phyloP scores from a whole-genome alignment of 2,329 filamentous ascomycete genomes.

The Botryotinia narcissicola region DNA sequence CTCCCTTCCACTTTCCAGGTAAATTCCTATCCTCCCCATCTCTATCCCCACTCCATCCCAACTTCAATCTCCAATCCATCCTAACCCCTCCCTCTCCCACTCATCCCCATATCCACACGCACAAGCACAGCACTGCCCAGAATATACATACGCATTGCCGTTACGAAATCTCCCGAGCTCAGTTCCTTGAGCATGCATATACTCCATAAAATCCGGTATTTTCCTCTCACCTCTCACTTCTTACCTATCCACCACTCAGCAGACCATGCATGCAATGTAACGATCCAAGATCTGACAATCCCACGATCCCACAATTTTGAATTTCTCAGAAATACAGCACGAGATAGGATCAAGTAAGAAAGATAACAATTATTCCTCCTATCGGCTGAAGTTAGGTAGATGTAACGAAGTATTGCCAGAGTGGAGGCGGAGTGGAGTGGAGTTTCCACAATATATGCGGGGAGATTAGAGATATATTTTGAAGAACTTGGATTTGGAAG shows the following conservation, averaged over 20 bases:
- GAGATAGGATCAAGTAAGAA: background rate
- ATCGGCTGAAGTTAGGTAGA: background rate
- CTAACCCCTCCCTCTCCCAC: background rate
- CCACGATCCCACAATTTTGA: background rate
- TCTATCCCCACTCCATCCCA: background rate
- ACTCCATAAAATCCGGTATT: background rate
- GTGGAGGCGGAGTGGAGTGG: background rate
- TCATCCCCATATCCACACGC: background rate
- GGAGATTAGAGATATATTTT: background rate
- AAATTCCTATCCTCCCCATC: background rate
- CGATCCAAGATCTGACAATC: background rate
- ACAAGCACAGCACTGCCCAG: background rate
- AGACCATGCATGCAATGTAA: background rate
- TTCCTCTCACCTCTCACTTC: background rate
- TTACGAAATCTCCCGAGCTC: background rate
- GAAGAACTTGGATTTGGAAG: background rate
- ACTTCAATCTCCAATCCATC: background rate
- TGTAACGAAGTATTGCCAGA: background rate
- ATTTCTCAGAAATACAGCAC: background rate
- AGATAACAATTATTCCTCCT: background rate
- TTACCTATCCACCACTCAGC: background rate
- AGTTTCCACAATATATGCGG: conserved; percentile 5
- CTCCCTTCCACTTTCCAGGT: background rate
- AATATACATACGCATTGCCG: background rate
- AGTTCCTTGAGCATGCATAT: background rate